phyloP scores from a whole-genome alignment of 768 basidiomycete species.

The Hericium coralloides region DNA sequence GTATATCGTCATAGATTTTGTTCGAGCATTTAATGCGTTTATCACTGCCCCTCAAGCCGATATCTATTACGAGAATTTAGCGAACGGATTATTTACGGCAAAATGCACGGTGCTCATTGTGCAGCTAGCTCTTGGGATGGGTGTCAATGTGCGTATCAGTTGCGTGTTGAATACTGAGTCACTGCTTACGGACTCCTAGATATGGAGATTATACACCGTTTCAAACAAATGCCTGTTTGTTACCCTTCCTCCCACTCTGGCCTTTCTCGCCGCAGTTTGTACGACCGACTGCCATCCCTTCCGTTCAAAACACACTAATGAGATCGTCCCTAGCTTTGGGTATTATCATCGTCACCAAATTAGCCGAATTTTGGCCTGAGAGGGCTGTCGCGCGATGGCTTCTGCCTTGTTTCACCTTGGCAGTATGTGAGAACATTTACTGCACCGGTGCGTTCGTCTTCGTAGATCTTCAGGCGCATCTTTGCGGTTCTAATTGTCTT shows the following conservation, averaged over 20 bases:
- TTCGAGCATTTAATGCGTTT: not conserved
- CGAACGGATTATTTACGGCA: not conserved
- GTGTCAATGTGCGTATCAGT: not conserved
- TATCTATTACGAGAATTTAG: not conserved
- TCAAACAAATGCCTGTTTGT: not conserved
- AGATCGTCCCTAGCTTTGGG: too few relatives aligned
- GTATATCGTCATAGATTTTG: not conserved
- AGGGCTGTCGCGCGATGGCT: not conserved
- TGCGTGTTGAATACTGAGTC: not conserved
- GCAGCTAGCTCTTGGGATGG: not conserved
- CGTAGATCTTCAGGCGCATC: too few relatives aligned
- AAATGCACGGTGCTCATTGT: not conserved
- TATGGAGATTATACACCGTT: not conserved
- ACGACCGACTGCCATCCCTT: too few relatives aligned
- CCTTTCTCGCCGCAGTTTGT: too few relatives aligned
- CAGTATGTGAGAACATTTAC: not conserved
- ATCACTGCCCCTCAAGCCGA: not conserved
- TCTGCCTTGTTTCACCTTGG: not conserved
- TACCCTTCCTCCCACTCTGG: not conserved
- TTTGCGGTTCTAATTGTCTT: not conserved
- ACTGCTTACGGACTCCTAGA: not conserved
- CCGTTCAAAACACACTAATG: too few relatives aligned
- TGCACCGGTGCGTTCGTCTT: not conserved
- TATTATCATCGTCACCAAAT: too few relatives aligned
- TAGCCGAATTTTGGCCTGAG: not conserved